phyloP scores from a whole-genome alignment of 352 stramenopile genomes.

The Phytophthora tubulina region DNA sequence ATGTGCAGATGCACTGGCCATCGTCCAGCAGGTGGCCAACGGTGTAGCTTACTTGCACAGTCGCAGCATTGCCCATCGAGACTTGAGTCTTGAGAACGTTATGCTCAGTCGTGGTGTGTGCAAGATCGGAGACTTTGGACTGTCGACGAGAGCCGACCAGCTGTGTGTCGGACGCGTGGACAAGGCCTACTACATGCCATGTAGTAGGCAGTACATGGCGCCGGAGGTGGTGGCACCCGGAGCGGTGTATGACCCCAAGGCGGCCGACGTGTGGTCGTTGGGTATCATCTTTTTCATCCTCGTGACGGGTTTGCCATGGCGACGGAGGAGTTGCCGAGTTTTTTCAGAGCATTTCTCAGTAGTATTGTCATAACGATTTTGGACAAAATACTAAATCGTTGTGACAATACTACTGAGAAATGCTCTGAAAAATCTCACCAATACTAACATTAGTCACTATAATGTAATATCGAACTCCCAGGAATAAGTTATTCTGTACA shows the following conservation, averaged over 20 bases:
- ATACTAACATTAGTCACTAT: no score
- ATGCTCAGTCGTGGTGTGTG: conserved; percentile 40
- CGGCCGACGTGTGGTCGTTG: conserved; percentile 64
- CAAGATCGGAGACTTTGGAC: conserved; percentile 63
- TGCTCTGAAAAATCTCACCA: no score
- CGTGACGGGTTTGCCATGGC: conserved; percentile 56
- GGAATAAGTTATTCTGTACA: no score
- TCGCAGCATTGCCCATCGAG: conserved; percentile 42
- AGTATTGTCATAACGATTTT: no score
- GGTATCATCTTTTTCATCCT: conserved; percentile 65
- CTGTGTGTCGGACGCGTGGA: conserved; percentile 32
- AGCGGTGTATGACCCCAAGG: conserved; percentile 44
- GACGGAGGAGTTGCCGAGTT: conserved; percentile 4
- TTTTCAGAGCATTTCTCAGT: no score
- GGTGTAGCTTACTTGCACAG: conserved; percentile 41
- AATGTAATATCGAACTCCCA: no score
- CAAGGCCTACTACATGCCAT: conserved; percentile 58
- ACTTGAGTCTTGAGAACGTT: conserved; percentile 58
- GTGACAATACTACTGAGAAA: no score
- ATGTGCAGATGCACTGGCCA: conserved; percentile 19
- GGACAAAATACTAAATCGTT: no score
- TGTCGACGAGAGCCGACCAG: conserved; percentile 32
- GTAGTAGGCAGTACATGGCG: no score
- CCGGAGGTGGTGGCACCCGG: conserved; percentile 46
- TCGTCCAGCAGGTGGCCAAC: conserved; percentile 38